These are phyloP conservation scores for Mycena rebaudengoi DNA, from an alignment of 768 basidiomycete genomes.

Conservation along the genomic window DNA sequence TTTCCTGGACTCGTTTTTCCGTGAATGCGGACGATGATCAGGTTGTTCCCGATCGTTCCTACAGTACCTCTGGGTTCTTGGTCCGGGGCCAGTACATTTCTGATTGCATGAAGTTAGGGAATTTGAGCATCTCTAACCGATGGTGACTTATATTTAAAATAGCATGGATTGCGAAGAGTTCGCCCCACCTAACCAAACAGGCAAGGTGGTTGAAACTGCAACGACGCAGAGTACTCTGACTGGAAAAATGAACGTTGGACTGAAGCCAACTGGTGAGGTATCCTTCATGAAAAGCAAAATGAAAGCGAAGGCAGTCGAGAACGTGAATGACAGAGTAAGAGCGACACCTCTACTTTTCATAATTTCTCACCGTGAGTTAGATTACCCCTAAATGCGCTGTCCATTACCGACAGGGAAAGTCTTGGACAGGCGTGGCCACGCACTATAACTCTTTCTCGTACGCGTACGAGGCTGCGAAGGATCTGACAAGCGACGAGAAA, in stretches of 20 bases:
- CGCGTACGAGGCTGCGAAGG: neutral
- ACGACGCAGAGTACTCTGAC: neutral
- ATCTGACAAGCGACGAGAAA: neutral
- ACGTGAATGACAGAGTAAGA: neutral
- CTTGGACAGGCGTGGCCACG: neutral
- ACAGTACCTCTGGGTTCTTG: neutral
- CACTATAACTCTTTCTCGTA: neutral
- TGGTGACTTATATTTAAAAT: neutral
- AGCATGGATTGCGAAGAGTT: neutral
- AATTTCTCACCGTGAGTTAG: too few species aligned
- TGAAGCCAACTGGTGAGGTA: neutral
- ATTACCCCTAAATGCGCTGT: neutral
- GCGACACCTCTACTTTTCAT: neutral
- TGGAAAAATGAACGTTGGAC: neutral
- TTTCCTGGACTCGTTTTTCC: neutral
- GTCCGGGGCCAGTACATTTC: neutral
- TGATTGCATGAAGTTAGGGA: neutral
- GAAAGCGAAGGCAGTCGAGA: neutral
- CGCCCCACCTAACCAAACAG: neutral
- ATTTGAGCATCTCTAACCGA: neutral
- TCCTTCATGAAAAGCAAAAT: neutral
- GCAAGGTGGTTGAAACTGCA: neutral
- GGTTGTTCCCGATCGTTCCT: neutral
- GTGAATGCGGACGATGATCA: neutral
- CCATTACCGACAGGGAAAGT: neutral